phyloP scores from a whole-genome alignment of 805 yeast species.

The Kodamaea jinghongensis region DNA sequence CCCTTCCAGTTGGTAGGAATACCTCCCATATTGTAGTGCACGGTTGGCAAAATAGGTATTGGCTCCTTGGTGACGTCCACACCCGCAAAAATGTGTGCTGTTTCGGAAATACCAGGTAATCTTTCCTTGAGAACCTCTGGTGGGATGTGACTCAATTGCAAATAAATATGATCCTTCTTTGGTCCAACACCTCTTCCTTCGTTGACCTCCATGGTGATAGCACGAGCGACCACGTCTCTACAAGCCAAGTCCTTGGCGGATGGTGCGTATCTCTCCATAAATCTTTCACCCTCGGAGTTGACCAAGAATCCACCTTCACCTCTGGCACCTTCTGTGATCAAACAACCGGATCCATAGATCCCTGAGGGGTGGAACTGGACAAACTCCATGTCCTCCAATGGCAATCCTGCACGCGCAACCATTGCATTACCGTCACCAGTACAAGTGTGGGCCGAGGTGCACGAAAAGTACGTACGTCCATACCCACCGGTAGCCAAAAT shows the following conservation, averaged over 20 bases:
- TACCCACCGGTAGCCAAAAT: slow-evolving; percentile 98
- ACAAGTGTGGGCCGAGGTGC: slow-evolving; percentile 99
- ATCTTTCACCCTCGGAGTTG: slow-evolving; percentile 97
- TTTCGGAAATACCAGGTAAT: slow-evolving; percentile 98
- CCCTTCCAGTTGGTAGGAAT: slow-evolving; percentile 97
- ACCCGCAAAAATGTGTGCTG: slow-evolving; percentile 98
- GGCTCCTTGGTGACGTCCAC: slow-evolving; percentile 99
- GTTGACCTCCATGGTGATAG: slow-evolving; percentile 97
- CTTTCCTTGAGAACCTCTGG: slow-evolving; percentile 89
- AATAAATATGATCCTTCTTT: slow-evolving; percentile 88
- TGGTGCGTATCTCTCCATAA: slow-evolving; percentile 99
- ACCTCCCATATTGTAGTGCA: slow-evolving; percentile 99
- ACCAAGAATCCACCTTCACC: slow-evolving; percentile 99
- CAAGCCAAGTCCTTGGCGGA: slow-evolving; percentile 97
- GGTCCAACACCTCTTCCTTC: slow-evolving; percentile 99
- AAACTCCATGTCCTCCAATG: slow-evolving; percentile 95
- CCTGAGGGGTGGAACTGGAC: slow-evolving; percentile 99
- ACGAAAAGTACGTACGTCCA: slow-evolving; percentile 97
- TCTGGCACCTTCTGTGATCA: slow-evolving; percentile 99
- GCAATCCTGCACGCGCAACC: slow-evolving; percentile 98
- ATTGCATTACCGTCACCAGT: slow-evolving; percentile 99
- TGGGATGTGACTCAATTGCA: slow-evolving; percentile 93
- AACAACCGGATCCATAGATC: slow-evolving; percentile 97
- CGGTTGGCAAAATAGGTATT: slow-evolving; percentile 96
- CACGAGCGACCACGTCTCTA: slow-evolving; percentile 97